Percentiles rank a stretch among this genome's conserved stretches.
These are phyloP conservation scores for Amylostereum areolatum DNA, from an alignment of 1,284 basidiomycete species.

Conservation along the genomic window DNA sequence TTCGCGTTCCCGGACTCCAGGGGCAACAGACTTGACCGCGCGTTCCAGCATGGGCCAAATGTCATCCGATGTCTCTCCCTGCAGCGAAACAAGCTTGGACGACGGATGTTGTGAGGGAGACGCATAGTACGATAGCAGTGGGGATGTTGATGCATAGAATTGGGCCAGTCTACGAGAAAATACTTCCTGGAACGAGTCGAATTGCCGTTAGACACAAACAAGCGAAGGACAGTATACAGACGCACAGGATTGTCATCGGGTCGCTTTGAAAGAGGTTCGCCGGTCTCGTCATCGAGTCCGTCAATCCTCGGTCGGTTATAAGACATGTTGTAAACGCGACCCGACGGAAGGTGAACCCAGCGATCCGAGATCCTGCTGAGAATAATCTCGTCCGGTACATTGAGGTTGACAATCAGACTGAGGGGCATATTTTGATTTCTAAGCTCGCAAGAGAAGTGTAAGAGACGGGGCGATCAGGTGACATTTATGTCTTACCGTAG, in stretches of 20 bases:
- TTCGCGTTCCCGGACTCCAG: constrained; percentile 45
- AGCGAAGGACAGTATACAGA: constrained; percentile 12
- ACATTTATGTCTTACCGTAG: constrained; percentile 42
- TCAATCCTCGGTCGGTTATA: constrained; percentile 87
- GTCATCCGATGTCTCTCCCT: constrained; percentile 84
- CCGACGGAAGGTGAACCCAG: constrained; percentile 91
- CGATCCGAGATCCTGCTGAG: constrained; percentile 87
- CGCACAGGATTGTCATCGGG: constrained; percentile 90
- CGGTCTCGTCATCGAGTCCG: constrained; percentile 89
- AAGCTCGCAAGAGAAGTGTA: constrained; percentile 1
- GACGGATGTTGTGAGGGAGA: constrained; percentile 8
- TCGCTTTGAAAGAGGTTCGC: constrained; percentile 83
- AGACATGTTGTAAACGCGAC: constrained; percentile 89
- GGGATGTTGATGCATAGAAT: constrained; percentile 87
- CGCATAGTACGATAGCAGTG: constrained; percentile 76
- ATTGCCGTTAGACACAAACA: neutral
- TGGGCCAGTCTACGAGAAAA: constrained; percentile 77
- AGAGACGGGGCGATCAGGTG: neutral
- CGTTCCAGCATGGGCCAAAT: constrained; percentile 83
- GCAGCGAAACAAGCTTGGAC: constrained; percentile 63
- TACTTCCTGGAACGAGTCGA: constrained; percentile 50
- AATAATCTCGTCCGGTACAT: constrained; percentile 89
- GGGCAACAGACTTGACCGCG: constrained; percentile 52
- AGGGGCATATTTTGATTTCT: constrained; percentile 60
- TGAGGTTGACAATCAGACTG: constrained; percentile 85